Evolutionary conservation across 352 stramenopile genomes (phyloP).

Genomic region (Elongisporangium undulatum): DNA sequence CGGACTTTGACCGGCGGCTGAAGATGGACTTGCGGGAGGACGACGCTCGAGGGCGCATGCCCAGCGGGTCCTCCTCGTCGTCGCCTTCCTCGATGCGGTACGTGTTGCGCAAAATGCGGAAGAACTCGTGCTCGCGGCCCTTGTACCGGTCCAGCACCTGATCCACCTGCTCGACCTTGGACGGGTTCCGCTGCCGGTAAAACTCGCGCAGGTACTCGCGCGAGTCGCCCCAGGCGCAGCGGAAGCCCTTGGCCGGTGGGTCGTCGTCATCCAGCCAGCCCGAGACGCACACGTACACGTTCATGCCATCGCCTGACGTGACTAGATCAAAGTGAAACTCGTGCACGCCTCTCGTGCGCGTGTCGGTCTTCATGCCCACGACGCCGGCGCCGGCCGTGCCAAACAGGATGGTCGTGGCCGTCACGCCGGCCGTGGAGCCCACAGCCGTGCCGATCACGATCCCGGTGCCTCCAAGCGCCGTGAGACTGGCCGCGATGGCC

Average conservation of each 20-base stretch:
- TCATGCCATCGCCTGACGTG: slow-evolving; percentile 77
- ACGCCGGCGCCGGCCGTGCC: slow-evolving; percentile 74
- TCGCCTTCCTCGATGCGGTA: slow-evolving; percentile 42
- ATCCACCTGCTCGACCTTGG: slow-evolving; percentile 81
- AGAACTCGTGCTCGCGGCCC: slow-evolving; percentile 82
- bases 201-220: slow-evolving; percentile 75
- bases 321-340: slow-evolving; percentile 83
- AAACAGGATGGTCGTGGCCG: slow-evolving; percentile 75
- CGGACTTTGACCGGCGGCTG: slow-evolving; percentile 3
- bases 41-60: slow-evolving; percentile 7
- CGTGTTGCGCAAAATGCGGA: slow-evolving; percentile 56
- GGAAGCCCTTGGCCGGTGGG: slow-evolving; percentile 45
- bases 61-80: slow-evolving; percentile 40
- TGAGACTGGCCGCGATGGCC: slow-evolving; percentile 55
- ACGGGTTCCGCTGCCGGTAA: slow-evolving; percentile 55
- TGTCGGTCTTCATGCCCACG: slow-evolving; percentile 77
- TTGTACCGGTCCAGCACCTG: slow-evolving; percentile 79
- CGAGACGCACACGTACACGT: slow-evolving; percentile 85
- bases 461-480: slow-evolving; percentile 55
- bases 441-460: slow-evolving; percentile 56
- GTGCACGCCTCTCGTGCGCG: slow-evolving; percentile 64
- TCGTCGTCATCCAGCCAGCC: slow-evolving; percentile 83
- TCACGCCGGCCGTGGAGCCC: slow-evolving; percentile 45
- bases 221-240: slow-evolving; percentile 73
- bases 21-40: slow-evolving; percentile 23